Evolutionary conservation across 139 green algal genomes (phyloP).

Genomic region (Raphidocelis subcapitata): DNA sequence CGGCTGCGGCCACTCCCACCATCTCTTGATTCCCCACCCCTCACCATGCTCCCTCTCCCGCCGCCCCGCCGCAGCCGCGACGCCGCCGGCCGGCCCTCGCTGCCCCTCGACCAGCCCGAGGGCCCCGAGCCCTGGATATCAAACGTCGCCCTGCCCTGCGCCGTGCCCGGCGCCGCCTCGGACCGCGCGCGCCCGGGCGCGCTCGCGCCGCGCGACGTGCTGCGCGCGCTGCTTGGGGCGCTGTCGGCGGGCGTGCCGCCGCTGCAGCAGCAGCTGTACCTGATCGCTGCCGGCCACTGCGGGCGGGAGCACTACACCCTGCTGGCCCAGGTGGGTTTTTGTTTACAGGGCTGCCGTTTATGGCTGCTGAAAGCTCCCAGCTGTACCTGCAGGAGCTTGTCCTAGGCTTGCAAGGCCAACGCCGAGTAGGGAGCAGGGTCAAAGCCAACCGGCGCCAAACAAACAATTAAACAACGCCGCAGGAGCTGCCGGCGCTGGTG

Average conservation of each 20-base stretch:
- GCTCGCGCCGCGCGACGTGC: constrained; percentile 10
- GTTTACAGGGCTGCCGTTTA: too few relatives aligned
- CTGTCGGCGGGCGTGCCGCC: constrained; percentile 2
- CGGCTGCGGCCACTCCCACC: too few relatives aligned
- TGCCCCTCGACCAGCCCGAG: constrained; percentile 1
- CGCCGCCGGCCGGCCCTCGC: constrained; percentile 10
- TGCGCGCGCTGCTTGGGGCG: constrained; percentile 13
- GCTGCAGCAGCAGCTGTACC: constrained; percentile 21
- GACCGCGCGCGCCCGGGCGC: too few relatives aligned
- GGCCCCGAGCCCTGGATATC: constrained; percentile 16
- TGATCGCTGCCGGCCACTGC: constrained; percentile 69
- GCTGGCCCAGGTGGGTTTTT: not conserved
- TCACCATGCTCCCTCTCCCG: too few relatives aligned
- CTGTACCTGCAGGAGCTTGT: too few relatives aligned
- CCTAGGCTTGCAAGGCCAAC: too few relatives aligned
- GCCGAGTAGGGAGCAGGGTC: too few relatives aligned
- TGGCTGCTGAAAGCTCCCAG: too few relatives aligned
- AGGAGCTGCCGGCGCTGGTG: constrained; percentile 33
- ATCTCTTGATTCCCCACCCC: too few relatives aligned
- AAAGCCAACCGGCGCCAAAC: too few relatives aligned
- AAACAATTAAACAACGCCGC: too few relatives aligned
- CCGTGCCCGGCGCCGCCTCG: not conserved
- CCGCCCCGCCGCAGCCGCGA: constrained; percentile 1
- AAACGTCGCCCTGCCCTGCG: constrained; percentile 8
- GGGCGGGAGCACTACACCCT: constrained; percentile 46